Percentiles rank a stretch among this genome's conserved stretches.
These are phyloP conservation scores for Acanthamoeba healyi DNA, from an alignment of 208 protist genomes.

Conservation along the genomic window DNA sequence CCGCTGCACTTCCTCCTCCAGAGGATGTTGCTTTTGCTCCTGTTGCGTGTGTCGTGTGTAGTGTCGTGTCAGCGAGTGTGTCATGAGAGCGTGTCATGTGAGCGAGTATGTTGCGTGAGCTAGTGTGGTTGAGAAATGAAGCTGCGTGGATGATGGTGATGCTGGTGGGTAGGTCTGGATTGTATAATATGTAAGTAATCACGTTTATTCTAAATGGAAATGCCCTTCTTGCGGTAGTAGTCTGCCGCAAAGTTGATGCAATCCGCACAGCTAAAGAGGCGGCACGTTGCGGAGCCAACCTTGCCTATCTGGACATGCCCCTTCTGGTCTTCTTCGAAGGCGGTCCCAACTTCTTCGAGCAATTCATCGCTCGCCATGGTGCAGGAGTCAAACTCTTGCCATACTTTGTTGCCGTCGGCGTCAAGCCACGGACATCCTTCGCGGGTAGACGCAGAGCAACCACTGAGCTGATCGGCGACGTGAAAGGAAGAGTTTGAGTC, in stretches of 20 bases:
- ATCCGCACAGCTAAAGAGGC: neutral
- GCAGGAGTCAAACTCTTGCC: neutral
- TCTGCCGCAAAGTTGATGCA: slow-evolving; percentile 15
- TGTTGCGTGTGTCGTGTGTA: no score
- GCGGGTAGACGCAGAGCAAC: neutral
- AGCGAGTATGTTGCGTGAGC: no score
- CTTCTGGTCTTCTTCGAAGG: neutral
- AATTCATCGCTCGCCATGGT: neutral
- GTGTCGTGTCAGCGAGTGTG: no score
- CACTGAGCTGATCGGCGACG: slow-evolving; percentile 21
- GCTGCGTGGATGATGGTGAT: no score
- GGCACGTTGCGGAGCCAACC: neutral
- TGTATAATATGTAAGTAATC: no score
- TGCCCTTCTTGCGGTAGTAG: slow-evolving; percentile 11
- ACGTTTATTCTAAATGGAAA: no score
- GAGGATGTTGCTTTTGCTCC: no score
- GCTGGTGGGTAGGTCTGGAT: no score
- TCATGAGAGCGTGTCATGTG: no score
- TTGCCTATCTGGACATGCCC: neutral
- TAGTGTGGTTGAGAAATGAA: no score
- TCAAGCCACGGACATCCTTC: slow-evolving; percentile 29
- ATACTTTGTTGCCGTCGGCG: neutral
- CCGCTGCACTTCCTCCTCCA: no score
- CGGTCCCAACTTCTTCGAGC: neutral
- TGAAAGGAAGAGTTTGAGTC: slow-evolving; percentile 3